phyloP scores from a whole-genome alignment of 2,329 filamentous ascomycete genomes.

The Fusarium tupiense region DNA sequence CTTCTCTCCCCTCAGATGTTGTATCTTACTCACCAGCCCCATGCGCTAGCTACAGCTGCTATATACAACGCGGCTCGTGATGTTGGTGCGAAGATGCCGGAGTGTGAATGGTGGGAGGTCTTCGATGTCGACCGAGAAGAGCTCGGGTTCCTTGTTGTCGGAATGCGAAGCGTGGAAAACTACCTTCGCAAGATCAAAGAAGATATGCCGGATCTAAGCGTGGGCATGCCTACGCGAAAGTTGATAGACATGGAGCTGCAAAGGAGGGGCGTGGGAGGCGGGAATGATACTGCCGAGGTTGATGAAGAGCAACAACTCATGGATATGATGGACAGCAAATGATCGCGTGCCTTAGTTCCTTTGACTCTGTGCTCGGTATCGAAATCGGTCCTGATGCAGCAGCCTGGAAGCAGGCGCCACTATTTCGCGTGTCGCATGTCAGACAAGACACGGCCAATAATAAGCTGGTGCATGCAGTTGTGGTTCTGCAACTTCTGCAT shows the following conservation, averaged over 20 bases:
- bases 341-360: slow-evolving; percentile 14
- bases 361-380: slow-evolving; percentile 3
- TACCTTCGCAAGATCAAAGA: slow-evolving; percentile 70
- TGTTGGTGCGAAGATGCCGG: slow-evolving; percentile 78
- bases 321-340: slow-evolving; percentile 50
- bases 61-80: slow-evolving; percentile 91
- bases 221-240: slow-evolving; percentile 66
- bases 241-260: slow-evolving; percentile 69
- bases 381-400: slow-evolving; percentile 14
- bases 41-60: slow-evolving; percentile 84
- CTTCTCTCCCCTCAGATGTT: slow-evolving; percentile 88
- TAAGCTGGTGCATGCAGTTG: slow-evolving; percentile 18
- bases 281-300: slow-evolving; percentile 33
- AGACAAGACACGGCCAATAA: slow-evolving; percentile 27
- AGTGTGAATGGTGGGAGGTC: slow-evolving; percentile 95
- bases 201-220: slow-evolving; percentile 59
- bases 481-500: slow-evolving; percentile 7
- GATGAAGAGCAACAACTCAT: slow-evolving; percentile 59
- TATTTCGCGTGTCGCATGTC: slow-evolving; percentile 16
- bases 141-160: slow-evolving; percentile 90
- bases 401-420: slow-evolving; percentile 1
- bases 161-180: slow-evolving; percentile 79
- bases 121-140: slow-evolving; percentile 97
- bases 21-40: slow-evolving; percentile 92
- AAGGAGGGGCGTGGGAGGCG: slow-evolving; percentile 55